Conservation (phyloP, 2,329 filamentous ascomycete species). For the Beauveria brongniartii region DNA sequence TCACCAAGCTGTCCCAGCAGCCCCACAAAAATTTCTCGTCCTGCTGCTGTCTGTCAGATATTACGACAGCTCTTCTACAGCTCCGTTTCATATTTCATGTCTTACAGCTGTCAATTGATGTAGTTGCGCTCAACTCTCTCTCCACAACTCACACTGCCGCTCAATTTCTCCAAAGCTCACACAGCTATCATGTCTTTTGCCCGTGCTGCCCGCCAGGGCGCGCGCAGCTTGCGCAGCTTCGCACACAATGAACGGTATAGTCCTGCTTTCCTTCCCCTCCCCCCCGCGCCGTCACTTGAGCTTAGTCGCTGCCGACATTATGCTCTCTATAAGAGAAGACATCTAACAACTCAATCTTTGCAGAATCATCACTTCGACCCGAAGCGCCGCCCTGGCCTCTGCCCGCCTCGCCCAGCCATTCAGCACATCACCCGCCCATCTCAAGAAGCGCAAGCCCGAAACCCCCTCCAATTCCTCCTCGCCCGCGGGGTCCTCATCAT, state of each 20-base stretch:
- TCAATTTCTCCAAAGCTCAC: neutral
- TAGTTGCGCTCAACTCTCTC: neutral
- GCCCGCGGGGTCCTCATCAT: slow-evolving; percentile 11
- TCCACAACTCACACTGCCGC: too few species aligned
- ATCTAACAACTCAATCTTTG: neutral
- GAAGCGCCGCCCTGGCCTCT: neutral
- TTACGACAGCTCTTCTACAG: neutral
- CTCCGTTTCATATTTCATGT: neutral
- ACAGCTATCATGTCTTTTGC: neutral
- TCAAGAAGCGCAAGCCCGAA: slow-evolving; percentile 31
- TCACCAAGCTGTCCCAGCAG: neutral
- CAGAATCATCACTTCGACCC: neutral
- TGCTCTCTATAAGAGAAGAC: neutral
- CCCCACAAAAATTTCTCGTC: neutral
- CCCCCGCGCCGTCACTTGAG: neutral
- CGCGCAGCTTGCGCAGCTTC: neutral
- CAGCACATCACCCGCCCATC: slow-evolving; percentile 20
- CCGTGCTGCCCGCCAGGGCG: neutral
- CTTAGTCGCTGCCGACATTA: neutral
- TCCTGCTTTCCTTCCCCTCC: neutral
- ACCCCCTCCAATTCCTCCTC: slow-evolving; percentile 15
- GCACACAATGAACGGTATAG: neutral
- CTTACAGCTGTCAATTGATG: neutral
- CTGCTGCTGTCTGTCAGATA: neutral
- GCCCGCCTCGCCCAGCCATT: slow-evolving; percentile 20